These are phyloP conservation scores for Pichia cactophila DNA, from an alignment of 1,139 yeast genomes.

Conservation along the genomic window DNA sequence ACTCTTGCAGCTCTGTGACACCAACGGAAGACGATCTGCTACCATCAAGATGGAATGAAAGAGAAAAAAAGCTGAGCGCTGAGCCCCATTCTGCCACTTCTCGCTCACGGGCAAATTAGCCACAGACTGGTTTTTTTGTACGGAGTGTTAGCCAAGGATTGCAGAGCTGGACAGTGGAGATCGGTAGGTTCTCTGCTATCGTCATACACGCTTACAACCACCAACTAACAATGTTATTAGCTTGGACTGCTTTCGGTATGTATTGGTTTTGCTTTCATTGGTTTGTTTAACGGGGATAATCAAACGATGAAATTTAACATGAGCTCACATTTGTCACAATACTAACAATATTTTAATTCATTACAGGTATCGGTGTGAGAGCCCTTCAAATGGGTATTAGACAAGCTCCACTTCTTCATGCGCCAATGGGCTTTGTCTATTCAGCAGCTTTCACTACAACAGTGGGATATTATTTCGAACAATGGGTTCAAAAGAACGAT, in stretches of 20 bases:
- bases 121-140: neutral
- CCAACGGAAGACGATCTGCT: too few species aligned
- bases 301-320: too few species aligned
- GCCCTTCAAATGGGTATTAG: slow-evolving; percentile 35
- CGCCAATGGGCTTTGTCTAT: slow-evolving; percentile 32
- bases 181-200: neutral
- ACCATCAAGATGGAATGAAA: too few species aligned
- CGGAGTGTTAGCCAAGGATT: neutral
- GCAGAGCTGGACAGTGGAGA: neutral
- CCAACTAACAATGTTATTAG: slow-evolving; percentile 20
- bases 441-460: slow-evolving; percentile 36
- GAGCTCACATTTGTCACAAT: neutral
- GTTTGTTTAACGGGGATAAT: too few species aligned
- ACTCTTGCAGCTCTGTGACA: too few species aligned
- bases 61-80: neutral
- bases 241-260: slow-evolving; percentile 32
- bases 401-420: slow-evolving; percentile 30
- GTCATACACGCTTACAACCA: neutral
- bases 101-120: neutral
- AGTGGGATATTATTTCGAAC: slow-evolving; percentile 31
- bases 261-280: neutral
- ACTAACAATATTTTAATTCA: slow-evolving; percentile 1
- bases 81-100: neutral
- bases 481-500: slow-evolving; percentile 32
- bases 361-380: slow-evolving; percentile 32